phyloP scores from a whole-genome alignment of 768 basidiomycete species.

The Rhizopogon roseolus region DNA sequence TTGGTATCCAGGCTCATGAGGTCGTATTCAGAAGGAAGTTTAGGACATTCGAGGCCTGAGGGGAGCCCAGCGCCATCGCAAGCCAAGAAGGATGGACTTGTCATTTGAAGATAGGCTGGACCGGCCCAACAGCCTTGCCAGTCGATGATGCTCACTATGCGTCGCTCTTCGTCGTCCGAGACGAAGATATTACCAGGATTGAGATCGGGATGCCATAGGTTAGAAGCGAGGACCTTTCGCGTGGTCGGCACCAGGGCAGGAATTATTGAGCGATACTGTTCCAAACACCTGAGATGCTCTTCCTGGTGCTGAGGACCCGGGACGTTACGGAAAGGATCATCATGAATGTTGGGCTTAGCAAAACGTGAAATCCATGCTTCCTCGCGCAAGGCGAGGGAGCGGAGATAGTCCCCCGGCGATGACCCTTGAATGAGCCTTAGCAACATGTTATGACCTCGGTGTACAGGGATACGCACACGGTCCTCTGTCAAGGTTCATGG shows the following conservation, averaged over 20 bases:
- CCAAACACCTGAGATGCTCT: conserved; percentile 15
- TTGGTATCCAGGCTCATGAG: conserved; percentile 8
- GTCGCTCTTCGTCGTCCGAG: conserved; percentile 8
- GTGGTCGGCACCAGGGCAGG: conserved; percentile 20
- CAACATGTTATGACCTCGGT: not conserved
- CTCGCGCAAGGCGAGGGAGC: conserved; percentile 16
- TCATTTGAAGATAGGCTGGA: conserved; percentile 12
- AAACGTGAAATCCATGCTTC: conserved; percentile 11
- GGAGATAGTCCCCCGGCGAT: conserved; percentile 14
- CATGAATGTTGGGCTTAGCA: conserved; percentile 10
- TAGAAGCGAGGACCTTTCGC: conserved; percentile 14
- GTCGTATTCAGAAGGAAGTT: conserved; percentile 9
- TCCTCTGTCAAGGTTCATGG: conserved; percentile 23
- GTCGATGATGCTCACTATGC: conserved; percentile 21
- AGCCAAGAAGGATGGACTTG: conserved; percentile 7
- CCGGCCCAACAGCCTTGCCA: conserved; percentile 22
- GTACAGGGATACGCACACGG: conserved; percentile 23
- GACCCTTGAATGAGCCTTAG: conserved; percentile 10
- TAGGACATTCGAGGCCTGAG: conserved; percentile 9
- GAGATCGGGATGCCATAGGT: conserved; percentile 28
- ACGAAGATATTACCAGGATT: conserved; percentile 22
- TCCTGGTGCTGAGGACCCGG: conserved; percentile 10
- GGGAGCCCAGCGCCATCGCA: conserved; percentile 1
- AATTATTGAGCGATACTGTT: conserved; percentile 16
- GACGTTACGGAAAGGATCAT: conserved; percentile 13